Evolutionary conservation across 2,329 filamentous ascomycete species (phyloP).

Genomic region (Ophiobolus disseminans): DNA sequence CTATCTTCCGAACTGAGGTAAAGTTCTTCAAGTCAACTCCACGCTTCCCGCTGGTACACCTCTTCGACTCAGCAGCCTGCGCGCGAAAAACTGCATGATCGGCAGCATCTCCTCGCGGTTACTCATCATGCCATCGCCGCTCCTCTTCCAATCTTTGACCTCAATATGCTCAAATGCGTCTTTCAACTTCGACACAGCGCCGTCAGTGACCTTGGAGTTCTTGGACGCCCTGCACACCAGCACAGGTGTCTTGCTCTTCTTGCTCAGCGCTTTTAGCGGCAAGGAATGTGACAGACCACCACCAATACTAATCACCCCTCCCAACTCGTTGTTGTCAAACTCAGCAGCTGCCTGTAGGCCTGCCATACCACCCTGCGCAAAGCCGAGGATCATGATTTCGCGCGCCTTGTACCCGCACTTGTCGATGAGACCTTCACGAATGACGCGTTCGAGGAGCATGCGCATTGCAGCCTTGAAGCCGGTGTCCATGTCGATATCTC

Average conservation of each 20-base stretch:
- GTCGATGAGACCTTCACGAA: conserved; percentile 54
- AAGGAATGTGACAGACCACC: conserved; percentile 59
- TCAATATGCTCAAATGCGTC: conserved; percentile 64
- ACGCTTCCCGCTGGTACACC: conserved; percentile 62
- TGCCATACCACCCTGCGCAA: conserved; percentile 65
- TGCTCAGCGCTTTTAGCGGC: conserved; percentile 36
- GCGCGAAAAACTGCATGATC: conserved; percentile 83
- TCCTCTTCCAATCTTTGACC: conserved; percentile 56
- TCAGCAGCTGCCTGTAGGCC: conserved; percentile 55
- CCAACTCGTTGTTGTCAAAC: conserved; percentile 52
- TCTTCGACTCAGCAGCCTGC: conserved; percentile 64
- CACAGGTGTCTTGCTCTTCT: conserved; percentile 69
- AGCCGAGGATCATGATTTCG: conserved; percentile 63
- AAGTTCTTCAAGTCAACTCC: conserved; percentile 50
- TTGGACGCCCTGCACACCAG: conserved; percentile 65
- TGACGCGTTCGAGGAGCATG: conserved; percentile 54
- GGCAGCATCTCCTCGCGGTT: conserved; percentile 86
- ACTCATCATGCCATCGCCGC: conserved; percentile 81
- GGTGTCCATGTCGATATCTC: conserved; percentile 62
- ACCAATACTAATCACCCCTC: conserved; percentile 69
- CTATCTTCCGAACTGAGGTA: background rate
- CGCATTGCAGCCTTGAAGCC: conserved; percentile 56
- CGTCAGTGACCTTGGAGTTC: conserved; percentile 64
- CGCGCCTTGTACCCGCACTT: conserved; percentile 59
- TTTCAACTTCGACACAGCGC: conserved; percentile 69